These are phyloP conservation scores for Hymenoscyphus repandus DNA, from an alignment of 2,329 filamentous ascomycete genomes.

Conservation along the genomic window DNA sequence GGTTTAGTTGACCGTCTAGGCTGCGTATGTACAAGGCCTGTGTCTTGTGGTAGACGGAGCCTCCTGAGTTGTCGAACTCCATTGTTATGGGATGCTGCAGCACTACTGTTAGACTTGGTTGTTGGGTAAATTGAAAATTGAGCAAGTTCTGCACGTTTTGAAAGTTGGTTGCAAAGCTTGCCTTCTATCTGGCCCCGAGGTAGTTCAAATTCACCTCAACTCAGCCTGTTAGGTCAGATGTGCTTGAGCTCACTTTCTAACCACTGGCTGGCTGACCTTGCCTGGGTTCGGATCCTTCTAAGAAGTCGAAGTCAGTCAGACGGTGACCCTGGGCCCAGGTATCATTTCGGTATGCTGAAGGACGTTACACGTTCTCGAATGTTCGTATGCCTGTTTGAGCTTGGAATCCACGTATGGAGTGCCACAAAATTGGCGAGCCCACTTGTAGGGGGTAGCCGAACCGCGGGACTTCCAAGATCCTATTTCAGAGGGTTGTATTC, in stretches of 20 bases:
- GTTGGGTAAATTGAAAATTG: background rate
- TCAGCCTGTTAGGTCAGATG: background rate
- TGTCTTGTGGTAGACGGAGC: conserved; percentile 1
- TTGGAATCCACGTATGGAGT: background rate
- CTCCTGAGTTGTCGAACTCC: conserved; percentile 4
- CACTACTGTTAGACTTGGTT: background rate
- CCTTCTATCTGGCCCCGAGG: background rate
- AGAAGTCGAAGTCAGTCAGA: background rate
- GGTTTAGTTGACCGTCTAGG: background rate
- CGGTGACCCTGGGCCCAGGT: background rate
- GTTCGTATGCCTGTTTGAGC: background rate
- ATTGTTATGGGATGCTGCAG: background rate
- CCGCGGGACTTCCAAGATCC: too few relatives aligned
- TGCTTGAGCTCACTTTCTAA: background rate
- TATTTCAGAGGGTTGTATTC: too few relatives aligned
- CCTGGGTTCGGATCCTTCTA: background rate
- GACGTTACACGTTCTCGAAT: background rate
- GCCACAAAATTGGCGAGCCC: too few relatives aligned
- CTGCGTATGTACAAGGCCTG: conserved; percentile 2
- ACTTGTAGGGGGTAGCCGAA: too few relatives aligned
- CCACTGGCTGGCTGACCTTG: background rate
- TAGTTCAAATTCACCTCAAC: background rate
- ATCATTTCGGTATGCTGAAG: background rate
- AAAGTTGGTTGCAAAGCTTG: background rate
- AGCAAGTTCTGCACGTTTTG: background rate